phyloP scores from a whole-genome alignment of 2,329 filamentous ascomycete species.

The Neonectria sp. region DNA sequence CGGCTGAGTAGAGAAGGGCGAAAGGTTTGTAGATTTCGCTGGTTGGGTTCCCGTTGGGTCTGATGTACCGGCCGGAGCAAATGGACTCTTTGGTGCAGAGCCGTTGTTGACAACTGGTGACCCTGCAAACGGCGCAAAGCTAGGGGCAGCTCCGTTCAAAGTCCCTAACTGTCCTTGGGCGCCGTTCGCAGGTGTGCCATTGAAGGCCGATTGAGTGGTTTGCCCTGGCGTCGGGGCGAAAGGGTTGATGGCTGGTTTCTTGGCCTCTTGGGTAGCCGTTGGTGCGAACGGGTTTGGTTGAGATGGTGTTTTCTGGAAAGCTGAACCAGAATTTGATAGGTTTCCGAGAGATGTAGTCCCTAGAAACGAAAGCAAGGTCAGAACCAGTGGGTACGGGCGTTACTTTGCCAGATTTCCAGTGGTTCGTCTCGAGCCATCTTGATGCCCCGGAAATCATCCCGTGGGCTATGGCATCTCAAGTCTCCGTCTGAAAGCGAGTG shows the following conservation, averaged over 20 bases:
- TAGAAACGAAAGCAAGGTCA: slow-evolving; percentile 48
- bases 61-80: slow-evolving; percentile 23
- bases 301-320: slow-evolving; percentile 35
- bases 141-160: slow-evolving; percentile 22
- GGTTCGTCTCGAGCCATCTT: slow-evolving; percentile 46
- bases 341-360: slow-evolving; percentile 45
- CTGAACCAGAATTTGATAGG: slow-evolving; percentile 28
- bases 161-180: slow-evolving; percentile 17
- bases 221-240: slow-evolving; percentile 35
- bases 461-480: slow-evolving; percentile 43
- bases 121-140: slow-evolving; percentile 33
- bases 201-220: slow-evolving; percentile 20
- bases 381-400: slow-evolving; percentile 47
- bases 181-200: not conserved
- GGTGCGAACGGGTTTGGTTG: slow-evolving; percentile 45
- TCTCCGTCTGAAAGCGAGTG: slow-evolving; percentile 46
- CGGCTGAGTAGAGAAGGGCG: slow-evolving; percentile 29
- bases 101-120: slow-evolving; percentile 13
- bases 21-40: slow-evolving; percentile 10
- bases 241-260: slow-evolving; percentile 36
- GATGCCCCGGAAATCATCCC: slow-evolving; percentile 34
- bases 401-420: slow-evolving; percentile 48
- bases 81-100: slow-evolving; percentile 28
- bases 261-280: slow-evolving; percentile 14
- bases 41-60: slow-evolving; percentile 6